Conservation (phyloP, 2,329 filamentous ascomycete genomes). For the Xylaria sp. region DNA sequence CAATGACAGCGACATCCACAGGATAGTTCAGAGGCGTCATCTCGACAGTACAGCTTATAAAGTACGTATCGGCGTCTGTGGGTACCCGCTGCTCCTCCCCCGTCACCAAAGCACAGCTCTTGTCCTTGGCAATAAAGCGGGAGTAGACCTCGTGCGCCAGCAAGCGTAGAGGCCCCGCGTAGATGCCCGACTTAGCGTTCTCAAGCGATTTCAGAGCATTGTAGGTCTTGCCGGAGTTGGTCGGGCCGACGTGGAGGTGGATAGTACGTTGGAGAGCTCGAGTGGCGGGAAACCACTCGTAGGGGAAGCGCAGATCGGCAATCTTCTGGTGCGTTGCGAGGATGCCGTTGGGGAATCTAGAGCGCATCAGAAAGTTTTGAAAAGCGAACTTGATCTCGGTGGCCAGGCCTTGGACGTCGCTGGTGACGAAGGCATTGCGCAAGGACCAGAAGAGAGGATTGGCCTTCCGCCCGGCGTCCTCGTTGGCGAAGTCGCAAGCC, state of each 20-base stretch:
- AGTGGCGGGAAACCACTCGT: constrained; percentile 92
- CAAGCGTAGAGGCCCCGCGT: constrained; percentile 88
- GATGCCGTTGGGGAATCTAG: constrained; percentile 66
- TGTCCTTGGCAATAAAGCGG: constrained; percentile 83
- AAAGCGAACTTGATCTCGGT: constrained; percentile 75
- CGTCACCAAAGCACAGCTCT: constrained; percentile 82
- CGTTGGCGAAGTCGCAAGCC: constrained; percentile 58
- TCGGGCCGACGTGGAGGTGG: constrained; percentile 94
- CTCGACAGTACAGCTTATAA: constrained; percentile 92
- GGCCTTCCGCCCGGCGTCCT: constrained; percentile 53
- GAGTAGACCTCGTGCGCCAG: constrained; percentile 95
- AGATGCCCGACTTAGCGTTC: constrained; percentile 79
- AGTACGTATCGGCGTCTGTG: constrained; percentile 65
- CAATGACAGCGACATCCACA: constrained; percentile 92
- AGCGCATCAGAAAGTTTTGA: constrained; percentile 70
- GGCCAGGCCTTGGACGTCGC: constrained; percentile 62
- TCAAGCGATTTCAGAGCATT: constrained; percentile 89
- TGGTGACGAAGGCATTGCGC: constrained; percentile 68
- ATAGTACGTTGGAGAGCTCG: constrained; percentile 82
- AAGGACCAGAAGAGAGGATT: constrained; percentile 70
- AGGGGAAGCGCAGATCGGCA: constrained; percentile 86
- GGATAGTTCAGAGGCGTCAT: constrained; percentile 71
- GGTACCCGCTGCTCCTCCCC: constrained; percentile 88
- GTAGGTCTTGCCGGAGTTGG: constrained; percentile 98
- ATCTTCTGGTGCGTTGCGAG: constrained; percentile 71